Percentiles rank a stretch among this genome's conserved stretches.
Conservation (phyloP, 2,329 filamentous ascomycete species). For the Ophiostoma sp. region DNA sequence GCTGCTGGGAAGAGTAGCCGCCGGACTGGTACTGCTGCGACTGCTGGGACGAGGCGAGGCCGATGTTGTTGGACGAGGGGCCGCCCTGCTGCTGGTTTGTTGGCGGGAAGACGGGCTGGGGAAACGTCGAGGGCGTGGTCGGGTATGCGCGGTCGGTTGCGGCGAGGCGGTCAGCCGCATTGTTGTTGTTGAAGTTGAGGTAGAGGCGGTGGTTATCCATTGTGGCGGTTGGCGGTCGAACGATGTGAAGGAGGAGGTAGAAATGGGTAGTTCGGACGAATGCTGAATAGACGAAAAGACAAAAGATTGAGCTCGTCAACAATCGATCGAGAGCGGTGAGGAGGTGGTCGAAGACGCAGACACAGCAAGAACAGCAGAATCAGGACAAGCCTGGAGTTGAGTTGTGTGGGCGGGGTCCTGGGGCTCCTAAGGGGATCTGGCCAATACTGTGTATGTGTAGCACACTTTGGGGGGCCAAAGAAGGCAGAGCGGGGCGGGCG, state of each 20-base stretch:
- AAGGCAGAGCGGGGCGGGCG: slow-evolving; percentile 7
- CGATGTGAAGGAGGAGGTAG: no score
- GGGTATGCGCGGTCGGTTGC: slow-evolving; percentile 71
- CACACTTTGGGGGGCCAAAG: neutral
- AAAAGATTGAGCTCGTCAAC: neutral
- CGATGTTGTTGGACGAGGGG: slow-evolving; percentile 40
- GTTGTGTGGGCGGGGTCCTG: slow-evolving; percentile 5
- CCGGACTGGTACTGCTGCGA: slow-evolving; percentile 34
- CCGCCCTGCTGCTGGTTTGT: slow-evolving; percentile 36
- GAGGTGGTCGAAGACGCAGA: neutral
- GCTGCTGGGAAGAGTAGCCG: slow-evolving; percentile 42
- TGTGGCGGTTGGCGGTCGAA: slow-evolving; percentile 33
- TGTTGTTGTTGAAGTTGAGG: slow-evolving; percentile 65
- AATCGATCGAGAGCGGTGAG: slow-evolving; percentile 16
- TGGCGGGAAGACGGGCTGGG: slow-evolving; percentile 74
- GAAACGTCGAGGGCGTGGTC: slow-evolving; percentile 93
- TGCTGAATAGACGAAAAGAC: neutral
- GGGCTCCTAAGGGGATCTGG: neutral
- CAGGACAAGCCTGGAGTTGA: slow-evolving; percentile 5
- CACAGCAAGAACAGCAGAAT: neutral
- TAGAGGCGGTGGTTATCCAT: slow-evolving; percentile 61
- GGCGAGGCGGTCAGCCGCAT: slow-evolving; percentile 58
- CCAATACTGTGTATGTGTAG: slow-evolving; percentile 14
- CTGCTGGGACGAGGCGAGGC: slow-evolving; percentile 46
- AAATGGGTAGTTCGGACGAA: neutral